A percentile compares a stretch with the other conserved stretches of the same genome.
phyloP scores from a whole-genome alignment of 2,329 filamentous ascomycete genomes.

The Talaromyces verruculosus region DNA sequence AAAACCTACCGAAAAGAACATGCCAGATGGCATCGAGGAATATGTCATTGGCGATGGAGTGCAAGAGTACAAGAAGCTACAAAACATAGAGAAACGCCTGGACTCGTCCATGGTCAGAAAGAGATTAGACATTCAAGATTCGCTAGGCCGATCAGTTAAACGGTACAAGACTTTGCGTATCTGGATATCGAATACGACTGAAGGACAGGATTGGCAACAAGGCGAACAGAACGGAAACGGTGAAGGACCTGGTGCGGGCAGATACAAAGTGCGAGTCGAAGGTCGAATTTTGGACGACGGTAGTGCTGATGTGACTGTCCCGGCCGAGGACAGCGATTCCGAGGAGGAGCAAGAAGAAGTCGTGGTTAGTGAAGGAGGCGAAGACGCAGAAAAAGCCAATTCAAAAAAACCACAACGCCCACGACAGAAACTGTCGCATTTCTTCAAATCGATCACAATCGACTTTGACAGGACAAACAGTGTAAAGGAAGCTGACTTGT shows the following conservation, averaged over 20 bases:
- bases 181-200: constrained; percentile 92
- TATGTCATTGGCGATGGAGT: constrained; percentile 79
- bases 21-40: constrained; percentile 85
- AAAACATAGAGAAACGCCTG: constrained; percentile 81
- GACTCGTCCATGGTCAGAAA: constrained; percentile 95
- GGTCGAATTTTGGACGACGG: constrained; percentile 76
- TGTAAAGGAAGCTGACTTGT: constrained; percentile 44
- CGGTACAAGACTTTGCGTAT: constrained; percentile 82
- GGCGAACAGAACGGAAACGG: constrained; percentile 73
- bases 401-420: constrained; percentile 29
- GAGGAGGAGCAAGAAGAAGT: constrained; percentile 46
- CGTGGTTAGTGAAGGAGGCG: constrained; percentile 62
- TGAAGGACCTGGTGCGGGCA: constrained; percentile 37
- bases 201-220: constrained; percentile 94
- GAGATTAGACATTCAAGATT: constrained; percentile 83
- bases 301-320: constrained; percentile 51
- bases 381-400: constrained; percentile 32
- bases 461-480: constrained; percentile 50
- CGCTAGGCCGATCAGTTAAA: constrained; percentile 71
- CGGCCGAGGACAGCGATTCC: constrained; percentile 53
- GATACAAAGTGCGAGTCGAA: constrained; percentile 87
- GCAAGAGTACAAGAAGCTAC: constrained; percentile 76
- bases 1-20: constrained; percentile 91
- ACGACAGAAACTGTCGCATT: constrained; percentile 49
- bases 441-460: constrained; percentile 54